Evolutionary conservation across 2,329 filamentous ascomycete species (phyloP).

Genomic region (Neopestalotiopsis clavispora): DNA sequence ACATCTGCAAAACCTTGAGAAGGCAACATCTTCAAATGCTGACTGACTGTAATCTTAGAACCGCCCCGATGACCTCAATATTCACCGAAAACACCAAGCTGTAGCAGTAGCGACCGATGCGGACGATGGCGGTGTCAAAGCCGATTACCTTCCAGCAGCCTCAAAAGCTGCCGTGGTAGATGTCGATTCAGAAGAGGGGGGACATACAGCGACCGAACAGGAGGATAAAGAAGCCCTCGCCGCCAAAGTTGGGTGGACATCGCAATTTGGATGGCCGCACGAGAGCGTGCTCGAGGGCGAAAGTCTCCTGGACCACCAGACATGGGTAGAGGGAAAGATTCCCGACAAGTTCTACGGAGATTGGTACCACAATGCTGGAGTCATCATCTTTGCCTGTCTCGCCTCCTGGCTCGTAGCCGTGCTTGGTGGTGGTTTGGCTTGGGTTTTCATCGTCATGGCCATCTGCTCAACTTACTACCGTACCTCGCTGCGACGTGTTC

Average conservation of each 20-base stretch:
- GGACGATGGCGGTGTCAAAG: conserved; percentile 70
- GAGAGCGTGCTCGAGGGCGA: conserved; percentile 63
- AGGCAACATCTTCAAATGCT: neutral
- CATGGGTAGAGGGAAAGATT: conserved; percentile 81
- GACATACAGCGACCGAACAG: conserved; percentile 56
- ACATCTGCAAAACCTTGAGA: neutral
- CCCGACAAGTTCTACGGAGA: conserved; percentile 91
- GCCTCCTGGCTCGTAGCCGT: conserved; percentile 88
- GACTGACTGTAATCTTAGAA: conserved; percentile 47
- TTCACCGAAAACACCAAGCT: conserved; percentile 64
- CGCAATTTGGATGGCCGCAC: conserved; percentile 76
- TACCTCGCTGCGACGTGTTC: conserved; percentile 89
- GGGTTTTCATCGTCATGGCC: conserved; percentile 93
- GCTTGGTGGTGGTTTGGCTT: conserved; percentile 88
- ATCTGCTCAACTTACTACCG: conserved; percentile 94
- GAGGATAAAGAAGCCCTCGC: conserved; percentile 57
- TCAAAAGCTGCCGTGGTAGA: conserved; percentile 72
- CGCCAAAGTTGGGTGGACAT: conserved; percentile 81
- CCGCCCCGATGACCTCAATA: conserved; percentile 68
- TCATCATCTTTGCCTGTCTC: conserved; percentile 92
- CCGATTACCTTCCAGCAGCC: conserved; percentile 79
- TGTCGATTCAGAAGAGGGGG: conserved; percentile 53
- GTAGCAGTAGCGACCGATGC: conserved; percentile 79
- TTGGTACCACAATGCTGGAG: conserved; percentile 98
- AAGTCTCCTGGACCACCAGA: conserved; percentile 84